These are phyloP conservation scores for Yamadazyma spencermartinsiae DNA, from an alignment of 1,139 yeast species.

Conservation along the genomic window DNA sequence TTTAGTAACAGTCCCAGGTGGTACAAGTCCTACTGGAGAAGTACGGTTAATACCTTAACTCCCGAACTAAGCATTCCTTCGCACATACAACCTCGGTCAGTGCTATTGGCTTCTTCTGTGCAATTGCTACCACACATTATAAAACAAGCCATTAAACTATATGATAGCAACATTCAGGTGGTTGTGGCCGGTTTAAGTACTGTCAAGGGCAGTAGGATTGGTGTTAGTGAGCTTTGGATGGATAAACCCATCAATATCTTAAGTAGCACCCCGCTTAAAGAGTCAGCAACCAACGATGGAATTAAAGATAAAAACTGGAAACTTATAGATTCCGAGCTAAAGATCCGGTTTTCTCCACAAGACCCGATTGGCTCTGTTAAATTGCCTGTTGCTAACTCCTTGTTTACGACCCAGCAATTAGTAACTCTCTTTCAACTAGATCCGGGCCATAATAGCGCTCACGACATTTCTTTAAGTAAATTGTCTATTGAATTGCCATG, in stretches of 20 bases:
- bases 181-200: slow-evolving; percentile 53
- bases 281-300: slow-evolving; percentile 34
- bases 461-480: slow-evolving; percentile 27
- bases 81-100: slow-evolving; percentile 22
- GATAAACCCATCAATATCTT: slow-evolving; percentile 23
- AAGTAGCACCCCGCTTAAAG: slow-evolving; percentile 24
- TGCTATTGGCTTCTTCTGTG: slow-evolving; percentile 45
- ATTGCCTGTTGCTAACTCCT: slow-evolving; percentile 40
- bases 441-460: slow-evolving; percentile 11
- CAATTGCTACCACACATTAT: slow-evolving; percentile 36
- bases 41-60: slow-evolving; percentile 22
- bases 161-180: slow-evolving; percentile 36
- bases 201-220: slow-evolving; percentile 42
- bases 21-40: slow-evolving; percentile 10
- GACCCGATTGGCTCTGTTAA: slow-evolving; percentile 19
- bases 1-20: slow-evolving; percentile 5
- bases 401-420: slow-evolving; percentile 37
- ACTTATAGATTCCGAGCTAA: slow-evolving; percentile 26
- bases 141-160: slow-evolving; percentile 30
- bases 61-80: slow-evolving; percentile 15
- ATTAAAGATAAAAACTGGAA: slow-evolving; percentile 41
- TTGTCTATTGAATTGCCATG: slow-evolving; percentile 27
- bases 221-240: slow-evolving; percentile 51
- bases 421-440: slow-evolving; percentile 42
- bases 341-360: slow-evolving; percentile 17